Conservation (phyloP, 169 alveolate species). For the Hepatocystis sp. region DNA sequence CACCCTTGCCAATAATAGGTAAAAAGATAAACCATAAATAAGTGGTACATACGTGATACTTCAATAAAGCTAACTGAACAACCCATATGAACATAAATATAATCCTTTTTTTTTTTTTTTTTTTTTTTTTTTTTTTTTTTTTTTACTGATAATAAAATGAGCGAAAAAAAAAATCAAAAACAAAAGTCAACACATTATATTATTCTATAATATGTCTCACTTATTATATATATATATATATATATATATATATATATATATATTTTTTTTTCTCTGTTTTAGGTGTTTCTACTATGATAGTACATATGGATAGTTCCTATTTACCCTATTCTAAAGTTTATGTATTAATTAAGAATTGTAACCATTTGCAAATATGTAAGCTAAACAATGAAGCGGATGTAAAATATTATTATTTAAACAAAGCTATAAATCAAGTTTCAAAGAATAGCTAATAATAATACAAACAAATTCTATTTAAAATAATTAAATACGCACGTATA, state of each 20-base stretch:
- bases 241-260: no score
- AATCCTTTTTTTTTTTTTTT: background rate
- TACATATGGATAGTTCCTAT: slow-evolving; percentile 22
- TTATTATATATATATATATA: no score
- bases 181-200: no score
- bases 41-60: background rate
- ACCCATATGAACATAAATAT: background rate
- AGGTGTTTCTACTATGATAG: slow-evolving; percentile 64
- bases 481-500: background rate
- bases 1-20: slow-evolving; percentile 65
- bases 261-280: background rate
- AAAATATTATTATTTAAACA: slow-evolving; percentile 55
- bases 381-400: slow-evolving; percentile 52
- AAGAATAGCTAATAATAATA: background rate
- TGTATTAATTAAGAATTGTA: slow-evolving; percentile 38
- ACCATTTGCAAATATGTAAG: slow-evolving; percentile 57
- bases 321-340: slow-evolving; percentile 39
- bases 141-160: background rate
- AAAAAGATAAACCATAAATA: background rate
- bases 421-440: slow-evolving; percentile 23
- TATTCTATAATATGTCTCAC: no score
- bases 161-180: no score
- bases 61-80: background rate
- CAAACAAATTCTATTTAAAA: background rate
- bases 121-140: background rate